Percentiles rank a stretch among this genome's conserved stretches.
phyloP scores from a whole-genome alignment of 192 early-diverging fungal genomes.

The Coemansia sp. region DNA sequence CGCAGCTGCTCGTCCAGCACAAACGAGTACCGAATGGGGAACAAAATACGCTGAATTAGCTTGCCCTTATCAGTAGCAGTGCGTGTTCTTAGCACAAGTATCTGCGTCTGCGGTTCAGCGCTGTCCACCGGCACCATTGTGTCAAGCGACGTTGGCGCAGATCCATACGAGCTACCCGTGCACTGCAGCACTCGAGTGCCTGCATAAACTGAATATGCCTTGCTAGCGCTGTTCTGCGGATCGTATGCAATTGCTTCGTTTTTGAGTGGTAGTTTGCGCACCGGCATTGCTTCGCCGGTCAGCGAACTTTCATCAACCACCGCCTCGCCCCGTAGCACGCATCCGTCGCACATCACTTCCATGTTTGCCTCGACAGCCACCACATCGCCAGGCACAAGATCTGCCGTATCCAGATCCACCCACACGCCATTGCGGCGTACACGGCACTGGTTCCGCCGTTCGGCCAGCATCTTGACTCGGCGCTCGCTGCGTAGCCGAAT shows the following conservation, averaged over 20 bases:
- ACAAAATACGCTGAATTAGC: not conserved
- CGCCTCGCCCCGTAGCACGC: not conserved
- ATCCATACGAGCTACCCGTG: not conserved
- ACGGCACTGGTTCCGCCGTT: not conserved
- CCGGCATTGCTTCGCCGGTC: not conserved
- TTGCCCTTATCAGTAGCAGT: not conserved
- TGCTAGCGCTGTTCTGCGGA: not conserved
- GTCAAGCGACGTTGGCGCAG: not conserved
- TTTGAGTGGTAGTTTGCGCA: not conserved
- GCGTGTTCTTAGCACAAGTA: not conserved
- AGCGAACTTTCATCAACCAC: not conserved
- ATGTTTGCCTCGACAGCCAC: not conserved
- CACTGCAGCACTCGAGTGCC: not conserved
- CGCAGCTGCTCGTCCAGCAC: not conserved
- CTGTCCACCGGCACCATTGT: not conserved
- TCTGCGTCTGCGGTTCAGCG: not conserved
- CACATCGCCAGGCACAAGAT: not conserved
- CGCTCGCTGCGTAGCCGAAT: not conserved
- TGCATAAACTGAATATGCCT: not conserved
- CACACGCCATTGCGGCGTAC: not conserved
- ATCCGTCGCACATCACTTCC: not conserved
- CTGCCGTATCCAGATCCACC: not conserved
- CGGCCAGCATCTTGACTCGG: not conserved
- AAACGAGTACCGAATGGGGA: not conserved
- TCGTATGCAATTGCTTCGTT: not conserved